Evolutionary conservation across 331 rosid genomes (phyloP).

Genomic region (Dryas integrifolia): DNA sequence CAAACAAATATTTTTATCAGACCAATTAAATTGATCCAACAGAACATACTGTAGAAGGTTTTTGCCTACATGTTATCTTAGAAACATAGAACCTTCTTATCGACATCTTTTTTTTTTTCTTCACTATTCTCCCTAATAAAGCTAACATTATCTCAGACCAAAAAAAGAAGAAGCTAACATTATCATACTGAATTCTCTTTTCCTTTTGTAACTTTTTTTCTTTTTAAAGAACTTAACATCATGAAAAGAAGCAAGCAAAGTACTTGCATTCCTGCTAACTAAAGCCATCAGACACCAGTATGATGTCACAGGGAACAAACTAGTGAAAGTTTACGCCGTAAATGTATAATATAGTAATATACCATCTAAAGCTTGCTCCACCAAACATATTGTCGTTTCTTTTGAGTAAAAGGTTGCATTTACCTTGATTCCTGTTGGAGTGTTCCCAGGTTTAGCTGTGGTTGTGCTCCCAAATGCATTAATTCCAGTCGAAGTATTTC

Average conservation of each 20-base stretch:
- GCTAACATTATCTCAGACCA: neutral
- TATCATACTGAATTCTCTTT: neutral
- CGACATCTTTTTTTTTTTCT: neutral
- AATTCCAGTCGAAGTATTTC: constrained; percentile 32
- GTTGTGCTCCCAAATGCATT: constrained; percentile 32
- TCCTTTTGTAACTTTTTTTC: neutral
- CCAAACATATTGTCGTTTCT: constrained; percentile 23
- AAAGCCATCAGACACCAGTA: constrained; percentile 6
- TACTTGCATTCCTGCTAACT: neutral
- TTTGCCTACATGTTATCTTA: neutral
- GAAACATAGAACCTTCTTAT: neutral
- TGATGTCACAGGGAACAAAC: neutral
- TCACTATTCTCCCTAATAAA: neutral
- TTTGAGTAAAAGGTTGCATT: neutral
- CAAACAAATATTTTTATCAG: neutral
- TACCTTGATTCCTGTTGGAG: constrained; percentile 65
- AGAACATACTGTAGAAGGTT: neutral
- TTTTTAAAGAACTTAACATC: neutral
- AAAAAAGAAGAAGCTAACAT: neutral
- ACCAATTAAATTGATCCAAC: neutral
- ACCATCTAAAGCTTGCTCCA: constrained; percentile 1
- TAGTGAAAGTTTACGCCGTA: neutral
- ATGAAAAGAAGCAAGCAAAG: neutral
- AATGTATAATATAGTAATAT: neutral
- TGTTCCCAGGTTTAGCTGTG: constrained; percentile 56